Evolutionary conservation across 2,329 filamentous ascomycete species (phyloP), one percentile per base, ranked within the genome.

Genomic region (Fusarium lateritium): DNA sequence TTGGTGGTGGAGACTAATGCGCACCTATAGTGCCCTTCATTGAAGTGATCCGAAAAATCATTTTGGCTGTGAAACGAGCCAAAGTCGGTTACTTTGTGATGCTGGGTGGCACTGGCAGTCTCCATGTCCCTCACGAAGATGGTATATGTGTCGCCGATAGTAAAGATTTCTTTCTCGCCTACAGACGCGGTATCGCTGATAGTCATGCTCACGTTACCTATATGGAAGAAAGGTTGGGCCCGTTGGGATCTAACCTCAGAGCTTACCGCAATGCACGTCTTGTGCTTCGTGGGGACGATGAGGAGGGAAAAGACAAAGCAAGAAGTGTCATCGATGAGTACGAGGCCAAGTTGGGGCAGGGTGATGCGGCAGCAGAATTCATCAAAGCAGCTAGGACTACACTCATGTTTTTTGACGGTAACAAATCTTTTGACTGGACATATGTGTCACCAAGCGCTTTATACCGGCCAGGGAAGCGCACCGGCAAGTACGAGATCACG

Each of bases 1-100:
- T 24, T 24, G 24, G 4, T 24, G 24, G 7, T 24, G 24, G 24
- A 24, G 24, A 24, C 7, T 24, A 24, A 24, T 24, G 24, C 24
- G 24, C 24, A 24, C 24, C 24, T 24, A 24, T 24, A 24, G 24
- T 31, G 28, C 21, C 54, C 7, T 62, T 58, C n/a, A 39, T 60
- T 2, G 56, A 64, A 42, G 10, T 21, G 14, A 36, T 51, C 5
- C 10, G 56, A 15, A 60, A 56, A 26, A 64, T 60, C 8, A 46
- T 64, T 14, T 13, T 64, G 19, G 50, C 50, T 10, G 40, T 46
- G 4, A 64, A 64, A 10, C 15, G 15, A 21, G 45, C 56, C 14
- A 31, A 45, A 31, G 45, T 64, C 7, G 49, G 45, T n/a, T 64
- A 64, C 36, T 64, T 64, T 19, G 33, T 64, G 17, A 64, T 64